Percentiles rank a stretch among this genome's conserved stretches.
phyloP scores from a whole-genome alignment of 345 rosid species.

The Melastoma malabathricum region DNA sequence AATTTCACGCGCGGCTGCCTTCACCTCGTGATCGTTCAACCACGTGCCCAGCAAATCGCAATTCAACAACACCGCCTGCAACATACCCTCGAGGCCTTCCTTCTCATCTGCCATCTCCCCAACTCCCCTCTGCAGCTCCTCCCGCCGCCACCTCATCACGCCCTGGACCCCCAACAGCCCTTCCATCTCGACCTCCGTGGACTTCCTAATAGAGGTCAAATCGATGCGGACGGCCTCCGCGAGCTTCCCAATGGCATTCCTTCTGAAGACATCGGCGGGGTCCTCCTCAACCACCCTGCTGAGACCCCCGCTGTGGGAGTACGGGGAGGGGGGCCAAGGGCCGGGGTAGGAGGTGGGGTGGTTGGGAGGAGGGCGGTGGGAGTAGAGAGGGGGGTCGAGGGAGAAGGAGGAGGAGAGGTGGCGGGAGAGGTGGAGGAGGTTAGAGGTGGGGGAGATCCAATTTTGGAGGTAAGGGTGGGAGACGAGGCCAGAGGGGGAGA shows the following conservation, averaged over 20 bases:
- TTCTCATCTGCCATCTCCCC: slow-evolving; percentile 62
- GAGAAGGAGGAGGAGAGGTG: slow-evolving; percentile 41
- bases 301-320: slow-evolving; percentile 3
- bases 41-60: slow-evolving; percentile 46
- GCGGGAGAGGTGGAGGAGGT: slow-evolving; percentile 49
- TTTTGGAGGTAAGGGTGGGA: slow-evolving; percentile 55
- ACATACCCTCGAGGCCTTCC: slow-evolving; percentile 65
- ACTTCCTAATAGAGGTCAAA: slow-evolving; percentile 35
- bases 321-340: slow-evolving; percentile 14
- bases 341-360: slow-evolving; percentile 7
- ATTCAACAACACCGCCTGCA: slow-evolving; percentile 74
- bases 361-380: slow-evolving; percentile 46
- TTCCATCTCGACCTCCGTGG: slow-evolving; percentile 69
- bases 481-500: slow-evolving; percentile 75
- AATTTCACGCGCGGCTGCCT: slow-evolving; percentile 26
- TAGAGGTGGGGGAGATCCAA: slow-evolving; percentile 80
- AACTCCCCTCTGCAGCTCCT: slow-evolving; percentile 40
- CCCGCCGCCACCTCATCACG: slow-evolving; percentile 45
- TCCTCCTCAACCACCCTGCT: slow-evolving; percentile 44
- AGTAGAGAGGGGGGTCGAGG: slow-evolving; percentile 73
- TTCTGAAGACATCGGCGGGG: slow-evolving; percentile 53
- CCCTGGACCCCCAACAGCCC: slow-evolving; percentile 57
- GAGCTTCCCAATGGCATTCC: slow-evolving; percentile 56
- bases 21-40: slow-evolving; percentile 35
- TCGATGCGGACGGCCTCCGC: slow-evolving; percentile 62